phyloP scores from a whole-genome alignment of 176 grass and related monocot species.

The Luzula sylvatica region DNA sequence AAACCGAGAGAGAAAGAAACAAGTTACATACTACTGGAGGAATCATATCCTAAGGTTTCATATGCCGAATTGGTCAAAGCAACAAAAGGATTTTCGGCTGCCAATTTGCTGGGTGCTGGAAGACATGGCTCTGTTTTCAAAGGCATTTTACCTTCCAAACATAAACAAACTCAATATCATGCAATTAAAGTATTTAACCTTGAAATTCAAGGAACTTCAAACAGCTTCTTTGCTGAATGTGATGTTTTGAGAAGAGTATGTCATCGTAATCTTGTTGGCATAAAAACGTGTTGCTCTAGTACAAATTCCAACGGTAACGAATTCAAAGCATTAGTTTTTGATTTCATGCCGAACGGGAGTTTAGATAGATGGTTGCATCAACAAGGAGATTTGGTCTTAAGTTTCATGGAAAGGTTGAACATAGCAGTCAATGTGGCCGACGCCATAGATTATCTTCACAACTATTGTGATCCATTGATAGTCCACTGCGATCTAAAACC shows the following conservation, averaged over 20 bases:
- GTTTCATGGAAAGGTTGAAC: conserved; percentile 18
- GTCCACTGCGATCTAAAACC: conserved; percentile 51
- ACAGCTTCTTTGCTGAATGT: conserved; percentile 46
- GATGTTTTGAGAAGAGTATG: conserved; percentile 31
- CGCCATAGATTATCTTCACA: conserved; percentile 35
- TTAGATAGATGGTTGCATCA: conserved; percentile 46
- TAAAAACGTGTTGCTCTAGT: conserved; percentile 38
- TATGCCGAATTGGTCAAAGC: conserved; percentile 35
- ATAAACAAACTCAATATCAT: background rate
- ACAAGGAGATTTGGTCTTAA: conserved; percentile 20
- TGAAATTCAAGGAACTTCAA: conserved; percentile 23
- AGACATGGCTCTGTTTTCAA: conserved; percentile 36
- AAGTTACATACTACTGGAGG: background rate
- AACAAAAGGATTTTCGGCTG: conserved; percentile 29
- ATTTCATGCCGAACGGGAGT: conserved; percentile 43
- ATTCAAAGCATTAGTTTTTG: conserved; percentile 46
- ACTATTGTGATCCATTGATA: conserved; percentile 23
- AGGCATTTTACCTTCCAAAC: conserved; percentile 18
- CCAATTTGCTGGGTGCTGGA: conserved; percentile 36
- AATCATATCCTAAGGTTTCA: conserved; percentile 28
- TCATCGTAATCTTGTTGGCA: conserved; percentile 43
- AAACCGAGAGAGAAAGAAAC: background rate
- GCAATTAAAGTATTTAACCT: conserved; percentile 42
- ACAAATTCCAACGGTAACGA: conserved; percentile 28
- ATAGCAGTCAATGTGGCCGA: conserved; percentile 35